Evolutionary conservation across 1,284 basidiomycete genomes (phyloP).

Genomic region (Ganoderma multipileum): DNA sequence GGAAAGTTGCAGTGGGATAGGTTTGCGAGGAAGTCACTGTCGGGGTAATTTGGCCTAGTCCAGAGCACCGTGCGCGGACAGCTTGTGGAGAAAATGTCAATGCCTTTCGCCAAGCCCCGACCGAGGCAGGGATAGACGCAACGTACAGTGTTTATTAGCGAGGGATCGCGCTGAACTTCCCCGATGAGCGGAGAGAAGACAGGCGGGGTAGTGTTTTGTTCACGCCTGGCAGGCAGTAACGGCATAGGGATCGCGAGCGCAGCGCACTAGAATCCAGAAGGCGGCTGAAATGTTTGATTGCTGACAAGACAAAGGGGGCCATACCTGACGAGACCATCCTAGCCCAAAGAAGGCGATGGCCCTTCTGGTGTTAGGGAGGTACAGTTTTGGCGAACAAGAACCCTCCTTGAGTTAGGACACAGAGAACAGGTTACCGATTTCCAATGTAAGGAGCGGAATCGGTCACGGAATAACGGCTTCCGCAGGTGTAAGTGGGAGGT

Average conservation of each 20-base stretch:
- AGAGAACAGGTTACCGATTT: constrained; percentile 14
- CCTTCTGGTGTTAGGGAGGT: constrained; percentile 14
- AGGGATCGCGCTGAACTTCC: background rate
- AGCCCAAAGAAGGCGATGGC: constrained; percentile 16
- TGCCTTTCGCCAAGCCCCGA: constrained; percentile 1
- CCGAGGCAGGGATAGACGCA: constrained; percentile 16
- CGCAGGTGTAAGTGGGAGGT: constrained; percentile 14
- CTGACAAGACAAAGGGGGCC: constrained; percentile 13
- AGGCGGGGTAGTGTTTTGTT: constrained; percentile 6
- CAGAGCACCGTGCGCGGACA: constrained; percentile 14
- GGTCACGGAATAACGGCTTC: constrained; percentile 10
- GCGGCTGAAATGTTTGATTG: constrained; percentile 18
- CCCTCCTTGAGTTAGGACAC: background rate
- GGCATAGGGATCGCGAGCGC: constrained; percentile 20
- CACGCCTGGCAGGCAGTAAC: constrained; percentile 13
- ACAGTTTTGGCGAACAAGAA: constrained; percentile 17
- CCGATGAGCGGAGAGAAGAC: constrained; percentile 13
- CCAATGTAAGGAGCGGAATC: constrained; percentile 9
- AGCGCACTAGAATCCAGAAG: constrained; percentile 24
- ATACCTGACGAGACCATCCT: constrained; percentile 20
- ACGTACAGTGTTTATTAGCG: constrained; percentile 10
- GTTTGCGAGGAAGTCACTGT: constrained; percentile 8
- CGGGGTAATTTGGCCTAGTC: constrained; percentile 13
- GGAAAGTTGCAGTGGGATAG: background rate
- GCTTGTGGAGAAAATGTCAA: constrained; percentile 9